A percentile compares a stretch with the other conserved stretches of the same genome.
Conservation (phyloP, 2,329 filamentous ascomycete species). For the Monilinia aucupariae region DNA sequence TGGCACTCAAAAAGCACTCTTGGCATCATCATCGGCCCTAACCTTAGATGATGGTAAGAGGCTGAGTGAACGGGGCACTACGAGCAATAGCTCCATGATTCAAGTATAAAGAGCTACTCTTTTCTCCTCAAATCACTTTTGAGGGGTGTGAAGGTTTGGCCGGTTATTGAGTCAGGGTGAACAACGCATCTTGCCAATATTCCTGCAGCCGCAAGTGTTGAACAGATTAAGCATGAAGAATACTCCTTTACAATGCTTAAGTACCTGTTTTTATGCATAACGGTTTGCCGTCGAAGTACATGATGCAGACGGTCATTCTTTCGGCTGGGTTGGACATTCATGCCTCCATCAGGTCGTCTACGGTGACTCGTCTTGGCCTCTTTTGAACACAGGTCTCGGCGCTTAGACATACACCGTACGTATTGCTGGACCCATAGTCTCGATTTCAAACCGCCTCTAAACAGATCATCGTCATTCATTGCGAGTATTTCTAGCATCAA, state of each 20-base stretch:
- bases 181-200: neutral
- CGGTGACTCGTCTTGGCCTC: neutral
- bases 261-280: neutral
- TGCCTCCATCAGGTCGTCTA: neutral
- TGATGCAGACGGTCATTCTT: neutral
- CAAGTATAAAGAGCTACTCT: slow-evolving; percentile 9
- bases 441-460: neutral
- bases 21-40: slow-evolving; percentile 9
- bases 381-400: neutral
- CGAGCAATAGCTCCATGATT: too few relatives aligned
- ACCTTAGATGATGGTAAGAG: neutral
- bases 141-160: neutral
- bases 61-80: neutral
- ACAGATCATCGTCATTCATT: neutral
- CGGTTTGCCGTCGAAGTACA: neutral
- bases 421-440: neutral
- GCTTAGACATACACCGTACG: neutral
- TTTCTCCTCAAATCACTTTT: neutral
- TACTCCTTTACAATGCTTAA: neutral
- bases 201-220: neutral
- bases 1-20: neutral
- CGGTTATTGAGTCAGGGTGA: neutral
- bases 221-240: neutral
- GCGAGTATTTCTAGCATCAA: neutral
- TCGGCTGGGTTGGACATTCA: neutral